Conservation (phyloP, 805 yeast genomes). For the Cyberlindnera mrakii region DNA sequence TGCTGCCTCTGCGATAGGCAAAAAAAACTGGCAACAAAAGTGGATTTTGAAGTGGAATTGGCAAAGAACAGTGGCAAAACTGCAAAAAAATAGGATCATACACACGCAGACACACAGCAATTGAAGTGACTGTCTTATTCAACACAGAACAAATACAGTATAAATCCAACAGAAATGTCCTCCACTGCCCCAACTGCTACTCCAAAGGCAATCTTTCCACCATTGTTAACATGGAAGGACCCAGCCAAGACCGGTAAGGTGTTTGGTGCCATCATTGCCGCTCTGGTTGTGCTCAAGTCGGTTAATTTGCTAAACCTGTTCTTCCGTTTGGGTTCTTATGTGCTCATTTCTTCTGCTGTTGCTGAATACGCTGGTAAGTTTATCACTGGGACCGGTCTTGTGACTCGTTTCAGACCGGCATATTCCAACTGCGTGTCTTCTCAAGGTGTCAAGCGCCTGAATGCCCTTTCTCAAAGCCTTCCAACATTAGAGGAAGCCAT, state of each 20-base stretch:
- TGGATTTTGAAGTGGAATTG: no score
- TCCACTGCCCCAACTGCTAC: slow-evolving; percentile 6
- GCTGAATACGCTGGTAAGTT: slow-evolving; percentile 74
- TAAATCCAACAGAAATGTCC: background rate
- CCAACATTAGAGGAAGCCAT: slow-evolving; percentile 46
- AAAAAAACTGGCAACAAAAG: no score
- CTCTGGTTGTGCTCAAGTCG: slow-evolving; percentile 52
- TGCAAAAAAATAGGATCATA: no score
- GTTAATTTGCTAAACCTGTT: slow-evolving; percentile 57
- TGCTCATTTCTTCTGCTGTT: slow-evolving; percentile 56
- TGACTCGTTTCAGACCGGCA: slow-evolving; percentile 70
- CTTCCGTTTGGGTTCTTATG: slow-evolving; percentile 54
- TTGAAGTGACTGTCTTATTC: no score
- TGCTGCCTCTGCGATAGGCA: no score
- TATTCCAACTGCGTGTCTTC: slow-evolving; percentile 34
- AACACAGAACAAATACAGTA: no score
- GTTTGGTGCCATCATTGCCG: slow-evolving; percentile 54
- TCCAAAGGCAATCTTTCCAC: slow-evolving; percentile 13
- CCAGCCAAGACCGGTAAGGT: slow-evolving; percentile 75
- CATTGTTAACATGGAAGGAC: slow-evolving; percentile 65
- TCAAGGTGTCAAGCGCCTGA: slow-evolving; percentile 34
- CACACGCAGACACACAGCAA: no score
- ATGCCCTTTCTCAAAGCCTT: slow-evolving; percentile 36
- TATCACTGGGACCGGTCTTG: slow-evolving; percentile 71
- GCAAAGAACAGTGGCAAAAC: no score